Conservation (phyloP, 441 rosid species). For the Pelargonium australe region DNA sequence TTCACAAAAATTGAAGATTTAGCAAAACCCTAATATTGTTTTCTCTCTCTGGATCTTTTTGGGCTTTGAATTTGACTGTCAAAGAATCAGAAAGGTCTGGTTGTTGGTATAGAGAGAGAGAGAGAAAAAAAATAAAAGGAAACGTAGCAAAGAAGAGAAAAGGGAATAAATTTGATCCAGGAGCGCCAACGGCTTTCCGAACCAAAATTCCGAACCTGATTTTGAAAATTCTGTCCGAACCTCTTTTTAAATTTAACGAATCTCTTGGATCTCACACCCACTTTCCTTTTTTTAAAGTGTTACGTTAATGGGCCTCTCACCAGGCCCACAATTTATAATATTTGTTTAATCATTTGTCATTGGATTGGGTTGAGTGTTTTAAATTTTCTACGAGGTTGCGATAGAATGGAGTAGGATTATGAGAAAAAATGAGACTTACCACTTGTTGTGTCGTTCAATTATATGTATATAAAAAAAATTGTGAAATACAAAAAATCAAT, state of each 20-base stretch:
- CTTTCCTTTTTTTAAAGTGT: background rate
- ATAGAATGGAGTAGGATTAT: too few relatives aligned
- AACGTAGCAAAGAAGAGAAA: slow-evolving; percentile 6
- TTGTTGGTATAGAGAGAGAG: background rate
- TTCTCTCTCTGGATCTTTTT: background rate
- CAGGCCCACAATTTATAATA: background rate
- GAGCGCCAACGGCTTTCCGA: slow-evolving; percentile 47
- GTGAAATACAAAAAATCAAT: too few relatives aligned
- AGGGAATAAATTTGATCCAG: background rate
- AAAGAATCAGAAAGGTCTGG: slow-evolving; percentile 4
- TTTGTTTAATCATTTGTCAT: too few relatives aligned
- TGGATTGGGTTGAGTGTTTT: too few relatives aligned
- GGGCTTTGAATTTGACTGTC: background rate
- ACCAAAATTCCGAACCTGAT: slow-evolving; percentile 28
- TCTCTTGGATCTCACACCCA: background rate
- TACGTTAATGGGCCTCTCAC: background rate
- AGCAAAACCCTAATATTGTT: background rate
- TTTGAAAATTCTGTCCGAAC: slow-evolving; percentile 31
- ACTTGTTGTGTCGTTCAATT: too few relatives aligned
- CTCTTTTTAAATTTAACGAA: slow-evolving; percentile 11
- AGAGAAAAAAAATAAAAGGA: background rate
- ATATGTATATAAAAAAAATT: too few relatives aligned
- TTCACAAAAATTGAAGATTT: background rate
- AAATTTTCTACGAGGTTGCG: too few relatives aligned
- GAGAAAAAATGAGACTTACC: too few relatives aligned